Conservation (phyloP, 116 monocot genomes). For the Cymodocea nodosa region DNA sequence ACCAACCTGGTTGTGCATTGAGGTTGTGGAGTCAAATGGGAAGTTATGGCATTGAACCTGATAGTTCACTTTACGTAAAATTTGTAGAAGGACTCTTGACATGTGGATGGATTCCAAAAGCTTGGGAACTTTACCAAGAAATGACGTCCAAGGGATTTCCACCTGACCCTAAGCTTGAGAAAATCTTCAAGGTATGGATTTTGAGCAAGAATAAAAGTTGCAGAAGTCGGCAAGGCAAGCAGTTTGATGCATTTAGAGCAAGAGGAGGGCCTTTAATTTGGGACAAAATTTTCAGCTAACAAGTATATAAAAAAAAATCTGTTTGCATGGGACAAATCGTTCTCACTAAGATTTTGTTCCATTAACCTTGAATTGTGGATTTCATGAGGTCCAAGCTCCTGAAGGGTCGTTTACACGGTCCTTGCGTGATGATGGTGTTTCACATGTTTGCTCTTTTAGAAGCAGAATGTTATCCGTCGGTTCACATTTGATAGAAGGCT, state of each 20-base stretch:
- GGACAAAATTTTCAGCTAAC: not conserved
- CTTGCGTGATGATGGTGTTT: too few relatives aligned
- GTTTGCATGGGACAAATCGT: not conserved
- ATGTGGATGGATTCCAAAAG: constrained; percentile 62
- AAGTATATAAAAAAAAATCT: not conserved
- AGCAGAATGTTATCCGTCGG: too few relatives aligned
- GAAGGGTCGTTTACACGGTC: too few relatives aligned
- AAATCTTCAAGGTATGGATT: constrained; percentile 20
- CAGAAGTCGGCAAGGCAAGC: not conserved
- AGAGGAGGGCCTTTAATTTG: not conserved
- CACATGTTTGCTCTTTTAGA: too few relatives aligned
- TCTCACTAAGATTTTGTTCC: too few relatives aligned
- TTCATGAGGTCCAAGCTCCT: too few relatives aligned
- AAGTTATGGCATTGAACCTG: constrained; percentile 26
- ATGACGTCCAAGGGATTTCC: constrained; percentile 63
- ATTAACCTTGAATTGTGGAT: too few relatives aligned
- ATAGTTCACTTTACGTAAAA: constrained; percentile 34
- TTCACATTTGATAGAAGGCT: too few relatives aligned
- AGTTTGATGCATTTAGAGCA: not conserved
- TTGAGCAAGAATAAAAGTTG: not conserved
- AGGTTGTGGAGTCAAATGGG: constrained; percentile 65
- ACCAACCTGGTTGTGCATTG: constrained; percentile 45
- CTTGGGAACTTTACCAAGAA: constrained; percentile 54
- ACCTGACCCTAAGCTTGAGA: constrained; percentile 51
- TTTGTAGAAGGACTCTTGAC: constrained; percentile 47